Evolutionary conservation across 768 basidiomycete genomes (phyloP).

Genomic region (Clitopilus passeckerianus): DNA sequence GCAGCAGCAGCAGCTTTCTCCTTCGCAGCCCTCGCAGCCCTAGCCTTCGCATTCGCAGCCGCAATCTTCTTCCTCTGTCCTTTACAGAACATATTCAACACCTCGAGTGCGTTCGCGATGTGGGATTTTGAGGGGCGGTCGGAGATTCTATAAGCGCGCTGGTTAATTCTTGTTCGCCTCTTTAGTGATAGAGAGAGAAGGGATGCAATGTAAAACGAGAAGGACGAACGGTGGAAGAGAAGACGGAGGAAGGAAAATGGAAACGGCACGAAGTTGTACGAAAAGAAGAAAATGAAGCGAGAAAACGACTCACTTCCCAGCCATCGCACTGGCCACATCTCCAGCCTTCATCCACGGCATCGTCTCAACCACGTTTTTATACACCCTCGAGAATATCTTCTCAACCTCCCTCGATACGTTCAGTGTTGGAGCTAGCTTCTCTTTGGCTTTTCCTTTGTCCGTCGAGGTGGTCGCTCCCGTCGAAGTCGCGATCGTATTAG

Average conservation of each 20-base stretch:
- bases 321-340: conserved; percentile 57
- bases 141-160: background rate
- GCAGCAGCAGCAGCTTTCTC: background rate
- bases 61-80: conserved; percentile 2
- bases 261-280: background rate
- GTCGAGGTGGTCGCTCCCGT: background rate
- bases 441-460: background rate
- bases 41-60: background rate
- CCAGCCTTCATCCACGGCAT: conserved; percentile 53
- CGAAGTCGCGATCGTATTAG: background rate
- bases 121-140: conserved; percentile 2
- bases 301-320: conserved; percentile 33
- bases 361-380: conserved; percentile 35
- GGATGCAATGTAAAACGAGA: too few relatives aligned
- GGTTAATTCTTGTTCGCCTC: background rate
- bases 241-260: too few relatives aligned
- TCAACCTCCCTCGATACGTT: background rate
- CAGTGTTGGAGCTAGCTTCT: background rate
- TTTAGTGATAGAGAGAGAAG: too few relatives aligned
- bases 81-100: conserved; percentile 2
- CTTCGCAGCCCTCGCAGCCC: background rate
- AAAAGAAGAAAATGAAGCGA: conserved; percentile 5
- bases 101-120: conserved; percentile 1
- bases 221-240: too few relatives aligned
- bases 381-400: conserved; percentile 29